Conservation (phyloP, 139 green algal species). For the Haematococcus sp. region DNA sequence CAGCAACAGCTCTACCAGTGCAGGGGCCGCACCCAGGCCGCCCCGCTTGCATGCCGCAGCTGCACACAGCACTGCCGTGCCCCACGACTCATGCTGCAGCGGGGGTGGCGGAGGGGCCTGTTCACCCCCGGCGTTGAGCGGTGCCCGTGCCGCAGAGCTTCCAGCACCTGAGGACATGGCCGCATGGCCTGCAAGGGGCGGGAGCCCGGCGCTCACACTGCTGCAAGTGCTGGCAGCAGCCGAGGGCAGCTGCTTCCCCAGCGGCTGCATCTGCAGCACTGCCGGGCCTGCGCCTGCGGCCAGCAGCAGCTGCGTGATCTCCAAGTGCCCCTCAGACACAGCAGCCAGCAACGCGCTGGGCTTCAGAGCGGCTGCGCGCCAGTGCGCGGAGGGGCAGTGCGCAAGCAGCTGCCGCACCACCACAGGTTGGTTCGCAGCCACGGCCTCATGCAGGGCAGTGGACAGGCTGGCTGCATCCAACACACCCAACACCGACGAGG, state of each 20-base stretch:
- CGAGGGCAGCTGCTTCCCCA: not conserved
- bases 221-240: not conserved
- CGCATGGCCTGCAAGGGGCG: not conserved
- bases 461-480: not conserved
- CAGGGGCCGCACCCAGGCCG: not conserved
- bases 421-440: not conserved
- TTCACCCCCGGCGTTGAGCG: too few relatives aligned
- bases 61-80: conserved; percentile 6
- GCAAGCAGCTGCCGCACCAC: not conserved
- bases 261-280: not conserved
- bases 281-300: not conserved
- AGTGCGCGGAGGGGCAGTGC: not conserved
- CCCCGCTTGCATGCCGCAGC: conserved; percentile 3
- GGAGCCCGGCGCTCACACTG: not conserved
- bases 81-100: conserved; percentile 1
- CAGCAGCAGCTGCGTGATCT: conserved; percentile 1
- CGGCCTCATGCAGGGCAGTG: not conserved
- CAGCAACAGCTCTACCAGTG: not conserved
- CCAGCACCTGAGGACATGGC: not conserved
- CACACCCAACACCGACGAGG: not conserved
- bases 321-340: conserved; percentile 1
- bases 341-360: not conserved
- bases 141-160: too few relatives aligned
- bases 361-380: not conserved
- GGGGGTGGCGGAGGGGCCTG: conserved; percentile 1